A percentile compares a stretch with the other conserved stretches of the same genome.
Conservation (phyloP, 805 yeast species). For the Sugiyamaella lignohabitans region DNA sequence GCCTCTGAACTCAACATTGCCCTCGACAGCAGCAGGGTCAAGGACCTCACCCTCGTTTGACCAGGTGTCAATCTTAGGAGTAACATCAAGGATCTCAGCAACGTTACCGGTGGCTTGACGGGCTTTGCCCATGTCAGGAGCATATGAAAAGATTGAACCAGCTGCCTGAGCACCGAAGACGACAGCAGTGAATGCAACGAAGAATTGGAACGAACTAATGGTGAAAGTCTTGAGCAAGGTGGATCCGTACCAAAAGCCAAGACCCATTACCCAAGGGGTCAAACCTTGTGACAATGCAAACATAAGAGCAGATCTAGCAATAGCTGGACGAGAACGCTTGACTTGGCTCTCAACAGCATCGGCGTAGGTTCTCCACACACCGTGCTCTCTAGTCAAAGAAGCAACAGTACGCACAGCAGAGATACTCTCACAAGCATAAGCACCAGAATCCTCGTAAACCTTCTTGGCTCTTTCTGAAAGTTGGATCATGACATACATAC, state of each 20-base stretch:
- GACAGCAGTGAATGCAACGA: constrained; percentile 34
- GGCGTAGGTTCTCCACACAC: constrained; percentile 30
- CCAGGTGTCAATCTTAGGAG: constrained; percentile 33
- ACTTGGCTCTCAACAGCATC: constrained; percentile 29
- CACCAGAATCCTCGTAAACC: constrained; percentile 35
- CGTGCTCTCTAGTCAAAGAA: constrained; percentile 36
- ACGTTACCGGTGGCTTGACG: constrained; percentile 32
- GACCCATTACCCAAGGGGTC: constrained; percentile 36
- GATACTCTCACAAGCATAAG: constrained; percentile 36
- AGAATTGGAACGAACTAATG: constrained; percentile 31
- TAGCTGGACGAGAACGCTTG: constrained; percentile 24
- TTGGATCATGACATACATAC: constrained; percentile 30
- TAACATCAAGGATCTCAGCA: constrained; percentile 28
- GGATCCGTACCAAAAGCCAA: constrained; percentile 41
- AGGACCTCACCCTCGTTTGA: constrained; percentile 27
- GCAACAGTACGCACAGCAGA: constrained; percentile 37
- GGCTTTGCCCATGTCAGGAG: constrained; percentile 41
- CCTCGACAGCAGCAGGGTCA: constrained; percentile 33
- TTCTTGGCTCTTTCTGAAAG: constrained; percentile 34
- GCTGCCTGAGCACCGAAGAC: constrained; percentile 40
- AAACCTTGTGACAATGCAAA: constrained; percentile 36
- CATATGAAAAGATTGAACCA: constrained; percentile 35
- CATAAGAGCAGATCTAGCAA: constrained; percentile 30
- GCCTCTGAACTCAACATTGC: constrained; percentile 48
- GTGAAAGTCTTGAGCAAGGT: constrained; percentile 30